Percentiles rank a stretch among this genome's conserved stretches.
Conservation (phyloP, 768 basidiomycete species). For the Paxillus ammoniavirescens region DNA sequence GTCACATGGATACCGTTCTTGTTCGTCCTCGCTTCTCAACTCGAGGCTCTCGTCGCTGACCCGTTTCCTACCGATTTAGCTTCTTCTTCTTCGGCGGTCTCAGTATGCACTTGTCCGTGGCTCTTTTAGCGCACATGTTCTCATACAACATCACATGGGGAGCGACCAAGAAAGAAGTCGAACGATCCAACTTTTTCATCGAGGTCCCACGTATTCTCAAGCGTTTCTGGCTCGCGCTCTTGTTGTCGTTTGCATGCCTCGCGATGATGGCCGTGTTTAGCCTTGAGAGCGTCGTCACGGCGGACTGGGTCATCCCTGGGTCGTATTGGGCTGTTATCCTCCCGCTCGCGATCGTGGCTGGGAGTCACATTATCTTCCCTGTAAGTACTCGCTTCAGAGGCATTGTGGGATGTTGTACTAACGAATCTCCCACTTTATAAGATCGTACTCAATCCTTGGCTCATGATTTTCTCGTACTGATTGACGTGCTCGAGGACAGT, state of each 20-base stretch:
- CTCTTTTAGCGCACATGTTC: conserved; percentile 57
- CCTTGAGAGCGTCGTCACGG: conserved; percentile 47
- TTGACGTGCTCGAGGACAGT: not conserved
- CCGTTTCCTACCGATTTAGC: conserved; percentile 6
- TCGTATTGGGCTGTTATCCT: conserved; percentile 73
- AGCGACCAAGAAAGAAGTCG: conserved; percentile 77
- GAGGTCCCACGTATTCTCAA: conserved; percentile 83
- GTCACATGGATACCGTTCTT: conserved; percentile 35
- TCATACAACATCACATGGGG: conserved; percentile 62
- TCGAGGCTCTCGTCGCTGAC: not conserved
- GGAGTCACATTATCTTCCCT: conserved; percentile 72
- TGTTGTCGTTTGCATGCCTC: conserved; percentile 50
- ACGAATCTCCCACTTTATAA: conserved; percentile 38
- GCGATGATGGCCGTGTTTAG: conserved; percentile 58
- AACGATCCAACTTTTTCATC: conserved; percentile 86
- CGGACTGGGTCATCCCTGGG: conserved; percentile 61
- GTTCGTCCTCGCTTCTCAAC: conserved; percentile 6
- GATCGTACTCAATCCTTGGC: conserved; percentile 85
- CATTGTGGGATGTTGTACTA: conserved; percentile 10
- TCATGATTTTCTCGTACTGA: conserved; percentile 77
- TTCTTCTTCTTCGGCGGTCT: conserved; percentile 59
- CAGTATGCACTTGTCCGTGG: conserved; percentile 49
- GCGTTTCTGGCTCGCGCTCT: conserved; percentile 69
- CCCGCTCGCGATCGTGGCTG: conserved; percentile 68
- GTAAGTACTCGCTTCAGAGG: conserved; percentile 39